Evolutionary conservation across 2,329 filamentous ascomycete species (phyloP), one percentile per base, ranked within the genome.

Genomic region (Fonsecaea pedrosoi): DNA sequence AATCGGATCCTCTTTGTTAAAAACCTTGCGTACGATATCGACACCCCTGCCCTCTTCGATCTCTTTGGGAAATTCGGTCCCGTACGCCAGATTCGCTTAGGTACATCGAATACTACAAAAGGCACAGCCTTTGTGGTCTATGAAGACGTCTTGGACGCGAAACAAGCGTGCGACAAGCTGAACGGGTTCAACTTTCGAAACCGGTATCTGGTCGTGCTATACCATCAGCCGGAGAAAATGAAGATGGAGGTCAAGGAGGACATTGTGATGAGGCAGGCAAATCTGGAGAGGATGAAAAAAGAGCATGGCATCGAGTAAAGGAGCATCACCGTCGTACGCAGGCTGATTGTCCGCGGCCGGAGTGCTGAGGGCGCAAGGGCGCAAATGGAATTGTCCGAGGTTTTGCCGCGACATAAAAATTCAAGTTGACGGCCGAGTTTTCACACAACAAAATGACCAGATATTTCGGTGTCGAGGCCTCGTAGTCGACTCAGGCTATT

Each of bases 121-220:
- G 95, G 95, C 79, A 99, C 95, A 62, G 95, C 94, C 73, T 99
- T 97, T 82, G 95, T 99, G 75, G 95, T 99, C 82, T 99, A 97
- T 86, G 95, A 98, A 82, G 95, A 99, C 86, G 94, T 98, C 74
- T 91, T 95, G 87, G 95, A 99, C 86, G 94, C 95, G 74, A 99
- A 99, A 85, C 90, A 93, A 82, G 95, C 95, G 78, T 98, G 95
- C 86, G 95, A 99, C 85, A 97, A 98, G 85, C 86, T 99, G 80
- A 99, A 99, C 85, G 95, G 95, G 79, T 99, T 96, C 89, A 99
- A 99, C 85, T 99, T 99, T 82, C 95, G 99, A 85, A 97, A 94
- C 83, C 91, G 95, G 79, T 99, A 99, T 82, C 92, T 99, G 75
- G 95, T 99, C 77, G 90, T 92, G 67, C 82, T 92, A 77, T 92